phyloP scores from a whole-genome alignment of 164 flowering plant genomes.

The Tetracentron sinense region DNA sequence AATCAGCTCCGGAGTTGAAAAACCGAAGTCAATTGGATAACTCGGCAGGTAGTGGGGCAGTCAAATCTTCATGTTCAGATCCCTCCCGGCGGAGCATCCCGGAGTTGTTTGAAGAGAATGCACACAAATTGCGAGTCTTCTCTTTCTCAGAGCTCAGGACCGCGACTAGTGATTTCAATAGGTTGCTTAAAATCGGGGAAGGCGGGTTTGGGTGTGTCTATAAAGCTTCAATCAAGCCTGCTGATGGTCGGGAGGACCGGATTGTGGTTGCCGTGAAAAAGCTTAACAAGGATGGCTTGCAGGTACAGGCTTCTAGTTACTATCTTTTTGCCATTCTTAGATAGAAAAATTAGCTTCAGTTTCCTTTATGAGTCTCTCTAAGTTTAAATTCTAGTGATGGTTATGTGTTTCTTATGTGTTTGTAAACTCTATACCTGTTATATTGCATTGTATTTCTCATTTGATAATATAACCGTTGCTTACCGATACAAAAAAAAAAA shows the following conservation, averaged over 20 bases:
- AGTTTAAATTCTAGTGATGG: too few relatives aligned
- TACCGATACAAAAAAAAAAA: too few relatives aligned
- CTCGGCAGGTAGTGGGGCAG: constrained; percentile 20
- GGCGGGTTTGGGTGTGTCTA: too few relatives aligned
- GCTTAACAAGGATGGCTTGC: constrained; percentile 59
- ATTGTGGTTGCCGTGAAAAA: constrained; percentile 63
- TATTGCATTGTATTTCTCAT: too few relatives aligned
- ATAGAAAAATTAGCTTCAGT: too few relatives aligned
- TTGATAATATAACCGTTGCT: too few relatives aligned
- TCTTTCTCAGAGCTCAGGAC: constrained; percentile 44
- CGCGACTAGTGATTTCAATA: constrained; percentile 57
- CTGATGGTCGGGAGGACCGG: constrained; percentile 43
- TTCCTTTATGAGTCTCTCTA: too few relatives aligned
- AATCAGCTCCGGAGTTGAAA: constrained; percentile 49
- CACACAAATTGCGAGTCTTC: constrained; percentile 54
- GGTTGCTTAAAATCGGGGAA: constrained; percentile 67
- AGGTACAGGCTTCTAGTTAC: constrained; percentile 51
- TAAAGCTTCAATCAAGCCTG: constrained; percentile 50
- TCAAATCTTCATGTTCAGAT: constrained; percentile 42
- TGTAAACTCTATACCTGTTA: too few relatives aligned
- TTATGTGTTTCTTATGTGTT: too few relatives aligned
- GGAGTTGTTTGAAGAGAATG: constrained; percentile 56
- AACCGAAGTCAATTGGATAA: constrained; percentile 20
- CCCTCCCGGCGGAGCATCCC: constrained; percentile 42
- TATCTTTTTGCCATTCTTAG: too few relatives aligned